Evolutionary conservation across 2,329 filamentous ascomycete species (phyloP).

Genomic region (Cordyceps militaris): DNA sequence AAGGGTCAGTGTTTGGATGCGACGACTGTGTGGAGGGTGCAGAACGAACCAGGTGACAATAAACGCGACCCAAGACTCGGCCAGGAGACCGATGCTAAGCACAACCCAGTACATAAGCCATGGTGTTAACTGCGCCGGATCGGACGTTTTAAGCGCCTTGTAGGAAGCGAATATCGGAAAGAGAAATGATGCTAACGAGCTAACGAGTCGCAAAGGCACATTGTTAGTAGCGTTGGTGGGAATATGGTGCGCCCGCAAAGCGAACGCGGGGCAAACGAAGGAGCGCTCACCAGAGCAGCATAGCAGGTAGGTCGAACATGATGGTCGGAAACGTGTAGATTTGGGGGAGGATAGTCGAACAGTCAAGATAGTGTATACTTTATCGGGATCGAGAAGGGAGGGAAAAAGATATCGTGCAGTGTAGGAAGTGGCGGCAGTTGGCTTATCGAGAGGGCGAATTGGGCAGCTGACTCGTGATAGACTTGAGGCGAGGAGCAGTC

Average conservation of each 20-base stretch:
- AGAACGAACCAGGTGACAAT: slow-evolving; percentile 66
- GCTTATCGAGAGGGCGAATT: neutral
- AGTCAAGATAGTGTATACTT: neutral
- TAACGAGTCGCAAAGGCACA: slow-evolving; percentile 29
- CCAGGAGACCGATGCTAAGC: slow-evolving; percentile 69
- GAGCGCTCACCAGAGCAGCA: slow-evolving; percentile 64
- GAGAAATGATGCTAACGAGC: slow-evolving; percentile 79
- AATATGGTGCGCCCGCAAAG: slow-evolving; percentile 9
- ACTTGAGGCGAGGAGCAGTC: neutral
- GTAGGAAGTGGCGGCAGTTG: neutral
- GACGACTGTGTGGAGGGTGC: neutral
- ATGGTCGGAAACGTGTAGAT: slow-evolving; percentile 17
- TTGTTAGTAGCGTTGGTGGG: slow-evolving; percentile 13
- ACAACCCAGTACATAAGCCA: slow-evolving; percentile 99
- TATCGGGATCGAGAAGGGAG: neutral
- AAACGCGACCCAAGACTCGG: slow-evolving; percentile 83
- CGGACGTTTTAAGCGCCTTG: slow-evolving; percentile 89
- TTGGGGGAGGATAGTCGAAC: neutral
- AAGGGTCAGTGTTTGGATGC: neutral
- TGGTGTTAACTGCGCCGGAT: slow-evolving; percentile 83
- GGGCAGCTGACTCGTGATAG: slow-evolving; percentile 3
- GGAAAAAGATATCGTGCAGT: neutral
- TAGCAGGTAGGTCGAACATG: slow-evolving; percentile 75
- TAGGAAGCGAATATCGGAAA: slow-evolving; percentile 96
- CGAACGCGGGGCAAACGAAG: slow-evolving; percentile 17